phyloP scores from a whole-genome alignment of 1,284 basidiomycete genomes.

The Ganoderma boninense region DNA sequence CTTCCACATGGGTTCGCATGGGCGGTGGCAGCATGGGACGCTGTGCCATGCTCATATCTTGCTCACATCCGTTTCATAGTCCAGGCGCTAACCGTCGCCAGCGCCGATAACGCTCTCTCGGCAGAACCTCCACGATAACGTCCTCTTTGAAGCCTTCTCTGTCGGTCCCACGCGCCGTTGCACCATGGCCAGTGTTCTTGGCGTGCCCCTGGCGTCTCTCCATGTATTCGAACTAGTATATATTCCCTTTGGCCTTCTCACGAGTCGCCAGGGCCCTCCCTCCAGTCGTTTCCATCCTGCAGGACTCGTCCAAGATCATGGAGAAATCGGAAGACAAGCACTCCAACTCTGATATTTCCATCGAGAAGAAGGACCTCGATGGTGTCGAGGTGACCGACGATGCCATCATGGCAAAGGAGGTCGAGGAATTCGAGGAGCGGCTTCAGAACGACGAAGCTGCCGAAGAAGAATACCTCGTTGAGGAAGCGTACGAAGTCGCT shows the following conservation, averaged over 20 bases:
- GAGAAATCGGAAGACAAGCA: conserved; percentile 34
- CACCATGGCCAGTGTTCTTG: conserved; percentile 9
- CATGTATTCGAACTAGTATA: conserved; percentile 13
- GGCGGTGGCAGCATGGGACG: background rate
- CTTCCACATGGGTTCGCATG: background rate
- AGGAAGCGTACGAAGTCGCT: conserved; percentile 47
- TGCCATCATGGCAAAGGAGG: conserved; percentile 38
- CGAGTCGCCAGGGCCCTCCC: conserved; percentile 18
- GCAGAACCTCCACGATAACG: conserved; percentile 22
- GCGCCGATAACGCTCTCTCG: background rate
- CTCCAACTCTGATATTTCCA: conserved; percentile 29
- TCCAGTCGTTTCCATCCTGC: conserved; percentile 30
- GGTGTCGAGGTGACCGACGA: conserved; percentile 32
- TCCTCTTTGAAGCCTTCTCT: conserved; percentile 5
- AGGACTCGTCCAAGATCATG: conserved; percentile 21
- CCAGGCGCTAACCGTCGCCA: background rate
- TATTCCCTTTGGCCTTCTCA: conserved; percentile 23
- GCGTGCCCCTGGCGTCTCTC: background rate
- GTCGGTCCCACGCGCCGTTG: conserved; percentile 23
- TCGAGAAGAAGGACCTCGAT: conserved; percentile 34
- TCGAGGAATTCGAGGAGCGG: conserved; percentile 48
- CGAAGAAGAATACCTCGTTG: conserved; percentile 44
- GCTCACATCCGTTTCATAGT: background rate
- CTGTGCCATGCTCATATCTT: background rate
- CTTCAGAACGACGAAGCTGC: conserved; percentile 43